A percentile compares a stretch with the other conserved stretches of the same genome.
These are phyloP conservation scores for Kodamaea kakaduensis DNA, from an alignment of 805 yeast species.

Conservation along the genomic window DNA sequence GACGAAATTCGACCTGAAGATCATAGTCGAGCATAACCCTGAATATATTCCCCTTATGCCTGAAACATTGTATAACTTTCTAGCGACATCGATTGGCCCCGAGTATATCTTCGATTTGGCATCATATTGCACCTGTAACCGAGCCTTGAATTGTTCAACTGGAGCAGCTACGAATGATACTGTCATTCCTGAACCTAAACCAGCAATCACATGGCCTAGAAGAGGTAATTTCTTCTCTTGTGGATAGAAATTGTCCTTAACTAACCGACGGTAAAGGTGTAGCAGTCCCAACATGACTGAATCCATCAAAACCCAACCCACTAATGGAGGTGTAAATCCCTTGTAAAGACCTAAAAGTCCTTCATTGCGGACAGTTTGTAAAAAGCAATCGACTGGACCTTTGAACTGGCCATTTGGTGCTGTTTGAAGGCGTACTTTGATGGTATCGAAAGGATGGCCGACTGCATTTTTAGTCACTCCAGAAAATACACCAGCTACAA, in stretches of 20 bases:
- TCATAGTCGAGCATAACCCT: constrained; percentile 81
- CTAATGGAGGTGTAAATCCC: constrained; percentile 89
- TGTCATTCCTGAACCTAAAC: constrained; percentile 84
- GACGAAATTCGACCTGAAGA: constrained; percentile 80
- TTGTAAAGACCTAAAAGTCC: constrained; percentile 79
- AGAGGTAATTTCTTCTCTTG: constrained; percentile 65
- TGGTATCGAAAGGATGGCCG: constrained; percentile 91
- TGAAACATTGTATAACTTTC: constrained; percentile 50
- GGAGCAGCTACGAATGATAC: constrained; percentile 96
- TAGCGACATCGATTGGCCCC: constrained; percentile 79
- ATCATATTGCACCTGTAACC: constrained; percentile 87
- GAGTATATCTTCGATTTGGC: constrained; percentile 59
- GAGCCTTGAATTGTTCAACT: constrained; percentile 82
- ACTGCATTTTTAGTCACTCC: constrained; percentile 86
- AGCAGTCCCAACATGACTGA: constrained; percentile 85
- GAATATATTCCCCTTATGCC: constrained; percentile 75
- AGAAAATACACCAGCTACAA: constrained; percentile 83
- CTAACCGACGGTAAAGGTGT: constrained; percentile 66
- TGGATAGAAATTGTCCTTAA: constrained; percentile 61
- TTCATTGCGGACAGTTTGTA: constrained; percentile 67
- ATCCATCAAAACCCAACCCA: constrained; percentile 95
- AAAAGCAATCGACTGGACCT: constrained; percentile 79
- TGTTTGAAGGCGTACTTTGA: constrained; percentile 81
- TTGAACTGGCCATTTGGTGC: constrained; percentile 56
- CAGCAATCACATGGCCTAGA: constrained; percentile 70